Evolutionary conservation across 2,329 filamentous ascomycete species (phyloP).

Genomic region (Exophiala bonariae): DNA sequence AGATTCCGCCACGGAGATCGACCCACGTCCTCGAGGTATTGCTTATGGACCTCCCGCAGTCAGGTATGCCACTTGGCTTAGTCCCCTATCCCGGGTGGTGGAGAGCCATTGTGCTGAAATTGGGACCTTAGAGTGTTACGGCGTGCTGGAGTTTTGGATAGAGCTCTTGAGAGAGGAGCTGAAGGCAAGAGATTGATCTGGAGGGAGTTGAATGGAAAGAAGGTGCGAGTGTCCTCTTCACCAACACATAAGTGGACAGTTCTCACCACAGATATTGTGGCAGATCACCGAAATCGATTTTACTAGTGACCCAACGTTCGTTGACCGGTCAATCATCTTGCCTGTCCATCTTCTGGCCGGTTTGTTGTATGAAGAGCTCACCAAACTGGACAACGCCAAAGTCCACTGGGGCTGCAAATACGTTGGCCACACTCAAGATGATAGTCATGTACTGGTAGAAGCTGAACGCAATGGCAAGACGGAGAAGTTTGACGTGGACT

Average conservation of each 20-base stretch:
- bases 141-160: conserved; percentile 1
- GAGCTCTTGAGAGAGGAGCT: conserved; percentile 40
- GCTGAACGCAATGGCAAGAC: neutral
- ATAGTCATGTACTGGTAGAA: conserved; percentile 1
- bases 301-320: neutral
- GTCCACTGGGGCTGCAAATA: conserved; percentile 5
- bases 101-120: neutral
- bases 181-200: conserved; percentile 43
- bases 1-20: neutral
- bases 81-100: neutral
- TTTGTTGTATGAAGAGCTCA: conserved; percentile 34
- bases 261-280: neutral
- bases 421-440: conserved; percentile 3
- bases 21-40: conserved; percentile 1
- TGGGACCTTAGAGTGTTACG: neutral
- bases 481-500: conserved; percentile 29
- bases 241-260: neutral
- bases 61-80: conserved; percentile 34
- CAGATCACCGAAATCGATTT: neutral
- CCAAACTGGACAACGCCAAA: conserved; percentile 1
- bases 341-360: conserved; percentile 44
- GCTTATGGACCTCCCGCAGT: conserved; percentile 1
- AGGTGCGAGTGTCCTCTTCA: neutral
- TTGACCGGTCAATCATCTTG: conserved; percentile 23
- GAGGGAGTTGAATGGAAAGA: conserved; percentile 39